Conservation (phyloP, 345 rosid genomes). For the Noccaea caerulescens region DNA sequence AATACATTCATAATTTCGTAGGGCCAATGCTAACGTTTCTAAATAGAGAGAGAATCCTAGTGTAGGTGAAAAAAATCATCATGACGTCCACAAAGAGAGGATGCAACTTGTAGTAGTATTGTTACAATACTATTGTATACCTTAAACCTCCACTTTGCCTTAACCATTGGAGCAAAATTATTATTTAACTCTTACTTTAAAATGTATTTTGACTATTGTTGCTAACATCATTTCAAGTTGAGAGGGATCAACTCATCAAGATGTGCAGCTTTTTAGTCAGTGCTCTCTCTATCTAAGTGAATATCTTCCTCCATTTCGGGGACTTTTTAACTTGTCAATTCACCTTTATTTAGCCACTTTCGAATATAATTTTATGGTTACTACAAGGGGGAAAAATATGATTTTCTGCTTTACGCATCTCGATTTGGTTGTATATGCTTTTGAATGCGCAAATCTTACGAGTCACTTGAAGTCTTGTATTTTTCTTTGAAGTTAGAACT, state of each 20-base stretch:
- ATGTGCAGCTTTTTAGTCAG: slow-evolving; percentile 18
- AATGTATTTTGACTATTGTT: slow-evolving; percentile 17
- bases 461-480: slow-evolving; percentile 2
- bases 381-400: background rate
- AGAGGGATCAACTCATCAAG: slow-evolving; percentile 21
- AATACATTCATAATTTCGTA: slow-evolving; percentile 19
- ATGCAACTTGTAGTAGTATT: slow-evolving; percentile 37
- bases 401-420: slow-evolving; percentile 8
- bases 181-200: background rate
- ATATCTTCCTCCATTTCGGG: slow-evolving; percentile 36
- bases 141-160: slow-evolving; percentile 30
- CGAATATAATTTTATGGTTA: slow-evolving; percentile 10
- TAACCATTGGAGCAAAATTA: slow-evolving; percentile 31
- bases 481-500: background rate
- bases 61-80: slow-evolving; percentile 28
- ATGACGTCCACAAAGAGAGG: slow-evolving; percentile 29
- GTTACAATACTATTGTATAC: background rate
- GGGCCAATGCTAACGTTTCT: slow-evolving; percentile 17
- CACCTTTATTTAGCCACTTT: slow-evolving; percentile 32
- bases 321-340: slow-evolving; percentile 22
- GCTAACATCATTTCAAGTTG: slow-evolving; percentile 21
- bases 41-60: slow-evolving; percentile 20
- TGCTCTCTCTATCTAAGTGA: slow-evolving; percentile 14
- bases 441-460: background rate
- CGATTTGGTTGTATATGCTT: background rate